Evolutionary conservation across 257 asterid genomes (phyloP), one percentile per base, ranked within the genome.

Genomic region (Nicotiana paniculata): DNA sequence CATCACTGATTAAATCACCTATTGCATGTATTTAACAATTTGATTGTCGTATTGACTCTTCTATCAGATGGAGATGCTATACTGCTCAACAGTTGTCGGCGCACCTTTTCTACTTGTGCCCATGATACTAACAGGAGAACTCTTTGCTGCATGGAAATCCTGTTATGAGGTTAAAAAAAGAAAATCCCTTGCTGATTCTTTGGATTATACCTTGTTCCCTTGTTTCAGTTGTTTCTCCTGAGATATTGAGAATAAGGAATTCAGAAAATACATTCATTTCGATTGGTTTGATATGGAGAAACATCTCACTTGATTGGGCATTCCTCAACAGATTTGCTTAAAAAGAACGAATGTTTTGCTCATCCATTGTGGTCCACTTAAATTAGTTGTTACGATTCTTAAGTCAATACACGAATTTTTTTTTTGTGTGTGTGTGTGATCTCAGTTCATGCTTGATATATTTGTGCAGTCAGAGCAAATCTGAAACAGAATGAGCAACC

Each of bases 1-100:
- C 57, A 17, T 12, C 43, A 64, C 39, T 26, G 24, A 24, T 74
- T 24, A 12, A 12, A 24, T 33, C 39, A 6, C 61, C 1, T 72
- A 15, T 35, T 46, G 4, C 51, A 74, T 48, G 62, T 74, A 33
- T 68, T 30, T 84, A 26, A 21, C 6, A 26, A 57, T 39, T 86
- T 30, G 53, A 21, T 30, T 59, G 81, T 39, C 8, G 0, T 0
- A 2, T 6, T 80, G 43, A 69, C 54, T 82, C 84, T 70, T 8
- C 2, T 46, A 46, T 9, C 84, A 94, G 97, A 94, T 81, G 89
- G 98, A 94, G 90, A 94, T 94, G 98, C 87, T 93, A 51, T 93
- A 93, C 89, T 93, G 98, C 90, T 94, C 97, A 1, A 94, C 98
- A 0, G 89, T 93, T 9, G 97, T 94, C 2, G 98, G 97, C 3